Evolutionary conservation across 2,329 filamentous ascomycete genomes (phyloP).

Genomic region (Epichloe hybrida): DNA sequence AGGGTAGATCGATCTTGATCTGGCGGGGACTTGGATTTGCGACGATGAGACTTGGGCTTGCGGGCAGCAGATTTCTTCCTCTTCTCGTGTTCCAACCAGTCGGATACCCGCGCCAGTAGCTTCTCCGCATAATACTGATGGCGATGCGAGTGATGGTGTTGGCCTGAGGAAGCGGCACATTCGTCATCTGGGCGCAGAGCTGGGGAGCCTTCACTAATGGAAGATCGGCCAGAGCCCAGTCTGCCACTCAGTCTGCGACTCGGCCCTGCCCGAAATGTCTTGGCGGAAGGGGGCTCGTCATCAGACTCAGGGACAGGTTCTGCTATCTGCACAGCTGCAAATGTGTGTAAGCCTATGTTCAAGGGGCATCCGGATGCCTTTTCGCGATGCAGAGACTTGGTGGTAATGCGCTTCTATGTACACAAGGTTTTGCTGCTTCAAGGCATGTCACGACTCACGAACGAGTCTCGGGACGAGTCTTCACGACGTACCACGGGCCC

Average conservation of each 20-base stretch:
- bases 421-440: neutral
- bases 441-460: neutral
- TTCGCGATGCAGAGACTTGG: neutral
- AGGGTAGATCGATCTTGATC: conserved; percentile 12
- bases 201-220: conserved; percentile 23
- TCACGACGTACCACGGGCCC: neutral
- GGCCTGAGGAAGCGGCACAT: conserved; percentile 9
- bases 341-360: conserved; percentile 12
- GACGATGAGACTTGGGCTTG: conserved; percentile 20
- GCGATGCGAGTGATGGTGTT: conserved; percentile 17
- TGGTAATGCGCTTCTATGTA: neutral
- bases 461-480: neutral
- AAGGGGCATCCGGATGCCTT: neutral
- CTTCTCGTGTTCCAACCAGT: conserved; percentile 76
- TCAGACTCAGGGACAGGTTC: conserved; percentile 31
- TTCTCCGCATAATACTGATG: conserved; percentile 35
- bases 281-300: conserved; percentile 18
- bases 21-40: conserved; percentile 26
- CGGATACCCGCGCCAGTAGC: conserved; percentile 59
- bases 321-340: conserved; percentile 41
- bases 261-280: conserved; percentile 20
- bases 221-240: conserved; percentile 29
- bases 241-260: conserved; percentile 22
- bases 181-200: conserved; percentile 17
- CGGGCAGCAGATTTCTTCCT: conserved; percentile 42